Conservation (phyloP, 768 basidiomycete species). For the Suillus plorans region DNA sequence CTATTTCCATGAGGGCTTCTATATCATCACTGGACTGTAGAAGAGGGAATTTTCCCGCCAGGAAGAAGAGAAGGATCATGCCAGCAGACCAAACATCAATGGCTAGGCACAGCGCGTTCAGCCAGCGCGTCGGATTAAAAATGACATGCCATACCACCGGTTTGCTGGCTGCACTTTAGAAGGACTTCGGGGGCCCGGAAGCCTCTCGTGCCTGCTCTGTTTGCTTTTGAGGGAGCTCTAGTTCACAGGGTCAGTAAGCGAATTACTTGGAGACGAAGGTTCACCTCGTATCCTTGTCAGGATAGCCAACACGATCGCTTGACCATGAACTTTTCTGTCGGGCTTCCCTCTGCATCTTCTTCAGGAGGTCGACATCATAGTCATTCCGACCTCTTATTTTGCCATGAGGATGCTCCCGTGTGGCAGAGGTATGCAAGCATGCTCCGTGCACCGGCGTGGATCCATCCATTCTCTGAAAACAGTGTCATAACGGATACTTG, state of each 20-base stretch:
- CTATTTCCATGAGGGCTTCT: conserved; percentile 95
- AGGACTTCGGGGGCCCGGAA: conserved; percentile 97
- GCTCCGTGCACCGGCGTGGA: conserved; percentile 43
- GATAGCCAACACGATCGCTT: conserved; percentile 77
- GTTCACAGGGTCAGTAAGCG: conserved; percentile 3
- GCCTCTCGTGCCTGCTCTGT: conserved; percentile 94
- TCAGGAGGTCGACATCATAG: conserved; percentile 49
- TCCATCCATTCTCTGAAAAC: conserved; percentile 53
- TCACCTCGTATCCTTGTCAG: conserved; percentile 71
- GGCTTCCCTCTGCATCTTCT: conserved; percentile 59
- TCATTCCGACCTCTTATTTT: conserved; percentile 43
- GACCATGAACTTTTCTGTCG: conserved; percentile 50
- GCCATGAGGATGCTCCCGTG: conserved; percentile 68
- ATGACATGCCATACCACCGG: conserved; percentile 64
- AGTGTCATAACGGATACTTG: conserved; percentile 9
- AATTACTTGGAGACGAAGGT: conserved; percentile 9
- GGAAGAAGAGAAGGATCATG: conserved; percentile 88
- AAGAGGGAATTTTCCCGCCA: conserved; percentile 89
- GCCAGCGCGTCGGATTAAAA: conserved; percentile 1
- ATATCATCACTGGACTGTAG: conserved; percentile 93
- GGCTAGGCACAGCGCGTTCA: conserved; percentile 47
- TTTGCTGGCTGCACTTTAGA: conserved; percentile 91
- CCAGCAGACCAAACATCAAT: conserved; percentile 98
- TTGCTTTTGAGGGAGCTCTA: conserved; percentile 86
- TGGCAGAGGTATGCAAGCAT: conserved; percentile 80